Evolutionary conservation across 805 yeast genomes (phyloP), one percentile per base, ranked within the genome.

Genomic region (Starmerella bombicola): DNA sequence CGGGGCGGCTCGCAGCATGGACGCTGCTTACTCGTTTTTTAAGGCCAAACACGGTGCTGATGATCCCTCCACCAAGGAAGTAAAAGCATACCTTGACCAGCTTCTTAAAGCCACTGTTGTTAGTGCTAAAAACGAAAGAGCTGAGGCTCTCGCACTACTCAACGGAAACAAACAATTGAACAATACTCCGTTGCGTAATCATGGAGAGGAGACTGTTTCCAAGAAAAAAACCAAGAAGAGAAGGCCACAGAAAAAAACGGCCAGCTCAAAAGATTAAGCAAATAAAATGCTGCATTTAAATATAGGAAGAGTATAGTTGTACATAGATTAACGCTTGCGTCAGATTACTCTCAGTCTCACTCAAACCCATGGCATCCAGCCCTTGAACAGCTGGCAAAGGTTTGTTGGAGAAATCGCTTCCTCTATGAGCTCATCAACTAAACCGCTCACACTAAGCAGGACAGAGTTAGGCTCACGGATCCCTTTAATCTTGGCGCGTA

Each of bases 401-500:
- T 78, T 77, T 34, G 76, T 82, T 4, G 65, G 65, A 2, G 83
- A 75, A 0, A 81, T 71, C 0, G 97, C 91, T 47, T 79, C 81
- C 50, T 80, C 83, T 24, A 88, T 80, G 45, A 91, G 68, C 22
- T 80, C 76, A 54, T 91, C 96, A 1, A 85, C 95, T 55, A 88
- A 95, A 0, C 95, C 97, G 33, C 80, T 78, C 3, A 86, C 81
- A 61, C 93, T 83, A 64, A 91, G 73, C 0, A 95, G 82, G 23
- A 86, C 64, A 0, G 93, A 86, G 51, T 83, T 93, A 9, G 76
- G 74, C 36, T 79, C 81, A 43, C 81, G 66, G 30, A 85, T 72
- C 13, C 96, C 96, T 53, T 91, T 69, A 35, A 88, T 74, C 55
- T 86, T 86, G 49, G 82, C 70, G 46, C 93, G 66, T 29, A 85